phyloP scores from a whole-genome alignment of 2,329 filamentous ascomycete species.

The Thelonectria discophora region DNA sequence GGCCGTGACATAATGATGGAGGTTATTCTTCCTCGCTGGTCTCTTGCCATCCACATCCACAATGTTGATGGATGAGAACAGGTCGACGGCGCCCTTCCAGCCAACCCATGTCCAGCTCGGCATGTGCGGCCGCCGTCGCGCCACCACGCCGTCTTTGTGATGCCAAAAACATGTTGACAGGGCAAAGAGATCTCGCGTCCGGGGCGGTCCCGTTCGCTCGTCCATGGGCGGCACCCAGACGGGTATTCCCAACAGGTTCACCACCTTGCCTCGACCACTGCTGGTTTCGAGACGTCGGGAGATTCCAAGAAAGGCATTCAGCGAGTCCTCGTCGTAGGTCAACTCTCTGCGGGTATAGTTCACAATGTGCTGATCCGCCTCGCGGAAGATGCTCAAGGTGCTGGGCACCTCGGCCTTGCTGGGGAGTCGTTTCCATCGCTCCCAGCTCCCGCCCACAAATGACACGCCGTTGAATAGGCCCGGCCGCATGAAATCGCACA shows the following conservation, averaged over 20 bases:
- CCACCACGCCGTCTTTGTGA: constrained; percentile 41
- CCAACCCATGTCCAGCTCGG: constrained; percentile 52
- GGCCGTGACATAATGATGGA: constrained; percentile 48
- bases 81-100: constrained; percentile 47
- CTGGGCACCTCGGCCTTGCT: constrained; percentile 43
- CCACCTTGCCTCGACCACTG: constrained; percentile 43
- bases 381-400: constrained; percentile 49
- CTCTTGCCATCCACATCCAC: constrained; percentile 43
- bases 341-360: constrained; percentile 45
- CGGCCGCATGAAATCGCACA: constrained; percentile 48
- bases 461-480: constrained; percentile 49
- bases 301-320: constrained; percentile 46
- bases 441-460: constrained; percentile 48
- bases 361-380: constrained; percentile 46
- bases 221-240: constrained; percentile 42
- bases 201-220: constrained; percentile 34
- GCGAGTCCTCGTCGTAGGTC: constrained; percentile 46
- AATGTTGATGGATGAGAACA: constrained; percentile 47
- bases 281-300: constrained; percentile 45
- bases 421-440: constrained; percentile 46
- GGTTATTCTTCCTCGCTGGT: constrained; percentile 44
- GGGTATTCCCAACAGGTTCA: constrained; percentile 45
- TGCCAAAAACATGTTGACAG: constrained; percentile 50
- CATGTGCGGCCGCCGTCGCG: constrained; percentile 43
- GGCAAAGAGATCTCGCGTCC: constrained; percentile 47